A percentile compares a stretch with the other conserved stretches of the same genome.
These are phyloP conservation scores for Penicillium oxalicum DNA, from an alignment of 2,329 filamentous ascomycete genomes.

Conservation along the genomic window DNA sequence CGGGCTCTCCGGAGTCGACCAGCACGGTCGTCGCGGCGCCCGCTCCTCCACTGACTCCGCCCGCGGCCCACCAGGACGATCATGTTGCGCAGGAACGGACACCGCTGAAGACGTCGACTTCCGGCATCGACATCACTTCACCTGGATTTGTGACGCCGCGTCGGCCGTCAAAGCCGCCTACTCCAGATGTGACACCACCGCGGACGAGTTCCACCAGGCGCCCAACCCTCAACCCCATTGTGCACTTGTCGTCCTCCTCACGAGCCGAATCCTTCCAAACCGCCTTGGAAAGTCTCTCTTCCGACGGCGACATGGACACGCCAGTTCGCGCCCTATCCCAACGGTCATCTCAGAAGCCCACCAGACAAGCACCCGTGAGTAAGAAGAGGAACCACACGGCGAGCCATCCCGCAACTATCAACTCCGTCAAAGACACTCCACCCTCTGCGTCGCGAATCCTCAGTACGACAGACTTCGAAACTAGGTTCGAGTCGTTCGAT, in stretches of 20 bases:
- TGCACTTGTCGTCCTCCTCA: constrained; percentile 52
- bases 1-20: constrained; percentile 21
- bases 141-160: constrained; percentile 50
- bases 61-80: constrained; percentile 25
- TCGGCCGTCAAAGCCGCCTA: constrained; percentile 63
- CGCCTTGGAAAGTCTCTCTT: constrained; percentile 58
- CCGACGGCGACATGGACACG: constrained; percentile 52
- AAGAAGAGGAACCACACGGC: constrained; percentile 23
- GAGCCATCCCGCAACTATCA: constrained; percentile 35
- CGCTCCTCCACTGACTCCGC: constrained; percentile 36
- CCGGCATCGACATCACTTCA: constrained; percentile 18
- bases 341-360: constrained; percentile 15
- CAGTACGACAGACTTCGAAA: constrained; percentile 29
- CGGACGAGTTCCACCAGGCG: constrained; percentile 36
- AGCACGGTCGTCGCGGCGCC: constrained; percentile 22
- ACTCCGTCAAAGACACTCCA: constrained; percentile 8
- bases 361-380: constrained; percentile 12
- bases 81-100: constrained; percentile 14
- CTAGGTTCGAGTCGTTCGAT: constrained; percentile 51
- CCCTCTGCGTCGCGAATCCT: constrained; percentile 9
- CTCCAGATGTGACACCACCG: constrained; percentile 70
- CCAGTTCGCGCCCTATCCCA: constrained; percentile 19
- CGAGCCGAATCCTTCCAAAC: constrained; percentile 66
- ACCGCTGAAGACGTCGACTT: constrained; percentile 22
- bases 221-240: constrained; percentile 46